Evolutionary conservation across 176 grass and related monocot genomes (phyloP), one percentile per base, ranked within the genome.

Genomic region (Sorghum bicolor): DNA sequence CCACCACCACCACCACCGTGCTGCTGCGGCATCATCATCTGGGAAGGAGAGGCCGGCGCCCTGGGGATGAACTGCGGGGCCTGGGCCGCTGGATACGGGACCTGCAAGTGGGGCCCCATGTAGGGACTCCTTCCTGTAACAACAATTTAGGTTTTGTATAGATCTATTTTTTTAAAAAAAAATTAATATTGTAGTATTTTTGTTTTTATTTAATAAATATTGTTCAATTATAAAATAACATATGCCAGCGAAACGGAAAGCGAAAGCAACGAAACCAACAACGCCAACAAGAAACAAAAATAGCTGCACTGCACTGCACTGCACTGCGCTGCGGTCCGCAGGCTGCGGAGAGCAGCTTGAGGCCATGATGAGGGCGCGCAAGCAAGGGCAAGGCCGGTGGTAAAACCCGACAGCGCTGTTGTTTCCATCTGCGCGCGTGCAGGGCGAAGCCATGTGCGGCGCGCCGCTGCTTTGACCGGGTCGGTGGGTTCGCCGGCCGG

Each of bases 11-110:
- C n/a, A n/a, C n/a, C 67, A 24, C 48, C 48, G 5, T 19, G 16
- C 16, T 53, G 48, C 17, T 76, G 63, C 70, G 76, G 65, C 75
- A 91, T 22, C 78, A 93, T 77, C 57, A 61, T 61, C 57, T 31
- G 79, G 4, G 67, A 20, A n/a, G 67, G 34, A n/a, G 68, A 40
- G 37, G 39, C n/a, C 40, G 75, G 89, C 77, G 75, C 33, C 75
- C 92, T 85, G 47, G 88, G 30, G 47, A 88, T 6, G 90, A 74
- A 90, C 0, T 70, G 70, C 11, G 84, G 78, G 80, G 17, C 86
- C 84, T 82, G 91, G n/a, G n/a, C n/a, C n/a, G n/a, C n/a, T n/a
- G n/a, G n/a, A n/a, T n/a, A n/a, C n/a, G n/a, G 78, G 80, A 22
- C 86, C 84, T 82, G 91, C 52, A 91, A 58, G 44, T 81, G 67